These are phyloP conservation scores for Ceratocystis harringtonii DNA, from an alignment of 2,329 filamentous ascomycete genomes.

Conservation along the genomic window DNA sequence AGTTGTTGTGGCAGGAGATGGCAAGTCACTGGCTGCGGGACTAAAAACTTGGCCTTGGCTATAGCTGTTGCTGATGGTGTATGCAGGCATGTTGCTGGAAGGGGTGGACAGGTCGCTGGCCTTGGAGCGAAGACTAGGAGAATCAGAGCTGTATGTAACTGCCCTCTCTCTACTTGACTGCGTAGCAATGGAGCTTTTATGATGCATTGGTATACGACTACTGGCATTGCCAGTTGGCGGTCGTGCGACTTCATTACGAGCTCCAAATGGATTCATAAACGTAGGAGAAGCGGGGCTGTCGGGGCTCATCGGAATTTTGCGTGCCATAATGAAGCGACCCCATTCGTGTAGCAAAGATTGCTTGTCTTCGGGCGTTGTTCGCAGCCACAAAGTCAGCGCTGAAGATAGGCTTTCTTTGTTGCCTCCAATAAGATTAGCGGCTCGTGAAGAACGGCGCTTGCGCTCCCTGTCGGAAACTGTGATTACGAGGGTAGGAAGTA, in stretches of 20 bases:
- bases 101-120: conserved; percentile 48
- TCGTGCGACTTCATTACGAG: conserved; percentile 29
- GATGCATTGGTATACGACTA: conserved; percentile 26
- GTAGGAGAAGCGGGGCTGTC: conserved; percentile 39
- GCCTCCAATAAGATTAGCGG: conserved; percentile 38
- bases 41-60: conserved; percentile 11
- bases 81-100: conserved; percentile 27
- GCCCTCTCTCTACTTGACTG: conserved; percentile 32
- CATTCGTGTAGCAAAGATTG: conserved; percentile 42
- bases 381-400: conserved; percentile 40
- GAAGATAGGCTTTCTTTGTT: conserved; percentile 31
- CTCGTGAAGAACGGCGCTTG: conserved; percentile 49
- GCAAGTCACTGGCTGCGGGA: conserved; percentile 39
- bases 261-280: conserved; percentile 39
- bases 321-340: conserved; percentile 37
- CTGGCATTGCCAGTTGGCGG: conserved; percentile 30
- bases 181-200: conserved; percentile 35
- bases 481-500: conserved; percentile 44
- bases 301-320: conserved; percentile 33
- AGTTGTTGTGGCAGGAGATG: conserved; percentile 39
- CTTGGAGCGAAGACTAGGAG: conserved; percentile 45
- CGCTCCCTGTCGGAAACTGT: conserved; percentile 45
- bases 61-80: not conserved
- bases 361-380: conserved; percentile 35
- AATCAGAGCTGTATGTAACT: conserved; percentile 39